Conservation (phyloP, 345 rosid species). For the Anacardium occidentale region DNA sequence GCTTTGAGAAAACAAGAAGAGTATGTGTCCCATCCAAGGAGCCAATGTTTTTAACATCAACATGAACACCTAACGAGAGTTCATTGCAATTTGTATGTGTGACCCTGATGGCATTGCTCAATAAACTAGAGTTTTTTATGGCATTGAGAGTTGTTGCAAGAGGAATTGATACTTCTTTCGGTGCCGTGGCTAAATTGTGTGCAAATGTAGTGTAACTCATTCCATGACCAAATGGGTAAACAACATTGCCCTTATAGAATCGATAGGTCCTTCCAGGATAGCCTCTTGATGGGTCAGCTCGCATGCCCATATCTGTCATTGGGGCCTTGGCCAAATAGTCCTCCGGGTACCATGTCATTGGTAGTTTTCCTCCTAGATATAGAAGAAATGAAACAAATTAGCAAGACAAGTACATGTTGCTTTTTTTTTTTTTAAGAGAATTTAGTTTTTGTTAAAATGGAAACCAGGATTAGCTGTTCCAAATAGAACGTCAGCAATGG, state of each 20-base stretch:
- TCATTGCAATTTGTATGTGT: conserved; percentile 57
- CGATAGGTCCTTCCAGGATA: conserved; percentile 95
- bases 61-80: conserved; percentile 41
- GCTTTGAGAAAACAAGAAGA: conserved; percentile 57
- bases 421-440: too few species aligned
- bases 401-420: too few species aligned
- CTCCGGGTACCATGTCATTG: conserved; percentile 95
- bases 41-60: conserved; percentile 73
- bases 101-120: conserved; percentile 40
- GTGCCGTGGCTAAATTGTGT: conserved; percentile 44
- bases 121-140: conserved; percentile 34
- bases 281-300: conserved; percentile 47
- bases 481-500: conserved; percentile 73
- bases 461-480: conserved; percentile 82
- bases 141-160: conserved; percentile 37
- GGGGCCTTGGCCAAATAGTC: conserved; percentile 67
- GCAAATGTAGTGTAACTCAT: conserved; percentile 59
- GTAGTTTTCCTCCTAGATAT: conserved; percentile 75
- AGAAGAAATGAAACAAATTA: background rate
- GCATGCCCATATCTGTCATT: conserved; percentile 87
- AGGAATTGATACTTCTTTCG: conserved; percentile 41
- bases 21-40: conserved; percentile 71
- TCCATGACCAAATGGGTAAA: conserved; percentile 81
- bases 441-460: background rate
- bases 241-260: conserved; percentile 90